phyloP scores from a whole-genome alignment of 208 protist species.

The Crithidia acanthocephali region DNA sequence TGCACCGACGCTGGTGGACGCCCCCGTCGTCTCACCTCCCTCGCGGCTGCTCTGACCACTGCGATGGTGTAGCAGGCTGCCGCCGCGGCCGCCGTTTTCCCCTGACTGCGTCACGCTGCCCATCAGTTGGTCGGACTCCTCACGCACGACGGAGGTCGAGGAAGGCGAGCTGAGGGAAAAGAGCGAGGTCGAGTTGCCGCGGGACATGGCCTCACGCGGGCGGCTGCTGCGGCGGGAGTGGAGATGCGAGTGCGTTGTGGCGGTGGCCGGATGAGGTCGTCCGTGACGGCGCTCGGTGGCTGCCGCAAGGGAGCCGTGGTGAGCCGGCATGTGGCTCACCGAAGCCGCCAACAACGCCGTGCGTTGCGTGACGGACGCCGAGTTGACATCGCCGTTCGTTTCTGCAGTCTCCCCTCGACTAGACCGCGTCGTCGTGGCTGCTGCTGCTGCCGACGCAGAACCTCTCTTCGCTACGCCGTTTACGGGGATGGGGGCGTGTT shows the following conservation, averaged over 20 bases:
- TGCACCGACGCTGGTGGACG: neutral
- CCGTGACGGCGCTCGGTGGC: neutral
- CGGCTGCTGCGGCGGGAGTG: neutral
- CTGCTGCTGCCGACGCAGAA: neutral
- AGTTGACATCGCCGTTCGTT: neutral
- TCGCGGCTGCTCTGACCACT: conserved; percentile 3
- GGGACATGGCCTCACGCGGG: neutral
- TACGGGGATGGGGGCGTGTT: neutral
- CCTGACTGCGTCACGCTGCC: neutral
- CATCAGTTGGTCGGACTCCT: neutral
- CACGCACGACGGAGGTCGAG: conserved; percentile 6
- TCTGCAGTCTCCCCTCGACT: too few relatives aligned
- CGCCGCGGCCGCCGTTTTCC: too few relatives aligned
- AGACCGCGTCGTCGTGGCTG: too few relatives aligned
- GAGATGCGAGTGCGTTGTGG: neutral
- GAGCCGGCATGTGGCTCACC: neutral
- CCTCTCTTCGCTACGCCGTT: neutral
- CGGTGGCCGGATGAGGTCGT: neutral
- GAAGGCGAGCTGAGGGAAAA: conserved; percentile 23
- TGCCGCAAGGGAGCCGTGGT: neutral
- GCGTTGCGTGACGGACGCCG: neutral
- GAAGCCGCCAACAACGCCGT: neutral
- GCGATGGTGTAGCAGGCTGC: too few relatives aligned
- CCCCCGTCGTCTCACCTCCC: conserved; percentile 8
- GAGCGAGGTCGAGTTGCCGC: conserved; percentile 11